Base-by-base conservation (phyloP, 805 yeast species). In the Wickerhamiella sorbophila region DNA sequence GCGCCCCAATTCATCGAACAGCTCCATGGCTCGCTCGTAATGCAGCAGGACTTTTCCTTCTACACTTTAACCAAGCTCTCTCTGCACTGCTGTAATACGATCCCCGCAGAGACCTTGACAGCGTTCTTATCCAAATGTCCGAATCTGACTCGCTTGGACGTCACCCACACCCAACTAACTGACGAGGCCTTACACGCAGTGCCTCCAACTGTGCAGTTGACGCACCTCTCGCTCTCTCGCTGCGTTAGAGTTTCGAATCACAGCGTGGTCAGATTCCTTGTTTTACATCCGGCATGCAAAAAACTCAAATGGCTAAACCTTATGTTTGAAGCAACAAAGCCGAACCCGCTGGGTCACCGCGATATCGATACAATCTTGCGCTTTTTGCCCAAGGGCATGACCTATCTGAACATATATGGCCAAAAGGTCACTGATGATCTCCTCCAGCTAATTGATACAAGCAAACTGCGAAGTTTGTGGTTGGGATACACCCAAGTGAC, bases 61-160 rank as follows among this genome's bases (percentile, higher is more conserved):
- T 40, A 49, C 21, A 52, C 51, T 29, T 50, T 63, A 48, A 53
- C 70, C 52, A 66, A 72, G 44, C 52, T 87, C 9, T 83, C 94
- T 0, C 73, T 87, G 54, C 94, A 86, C 60, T 95, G 85, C 54
- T 87, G 96, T 58, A 77, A 91, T 2, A 84, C 82, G 48, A 64
- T 86, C 31, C 70, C 83, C 3, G 59, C 72, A 4, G 66, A 65
- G n/a, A 69, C 70, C 0, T 72, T 81, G 43, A 65, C 65, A 20
- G 69, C 67, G 40, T 56, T 82, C 10, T 62, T 87, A 22, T 78
- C 81, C 1, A 71, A 68, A 39, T 62, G 79, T 36, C 62, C 66
- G 20, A 64, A 67, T 44, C 61, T 86, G 40, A 72, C 74, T 48
- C 72, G 84, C 47, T 63, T 86, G 24, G 96, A 86, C 56, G 64